Percentiles rank a stretch among this genome's conserved stretches.
Conservation (phyloP, 148 eudicot genomes). For the Vaccinium myrtillus region DNA sequence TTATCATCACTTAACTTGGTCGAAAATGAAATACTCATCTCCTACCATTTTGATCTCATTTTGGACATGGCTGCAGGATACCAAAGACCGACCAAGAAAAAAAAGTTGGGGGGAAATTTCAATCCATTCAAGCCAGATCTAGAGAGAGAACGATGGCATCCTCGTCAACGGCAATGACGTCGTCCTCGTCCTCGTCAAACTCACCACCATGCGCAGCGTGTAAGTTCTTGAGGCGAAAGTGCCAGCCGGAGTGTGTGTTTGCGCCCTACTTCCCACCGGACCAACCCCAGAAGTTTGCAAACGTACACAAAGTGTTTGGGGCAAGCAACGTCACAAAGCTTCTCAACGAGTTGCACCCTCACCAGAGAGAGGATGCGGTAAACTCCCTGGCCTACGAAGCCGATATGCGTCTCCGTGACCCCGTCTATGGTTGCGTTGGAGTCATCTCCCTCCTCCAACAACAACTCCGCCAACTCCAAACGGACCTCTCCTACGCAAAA, state of each 20-base stretch:
- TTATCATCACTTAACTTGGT: too few species aligned
- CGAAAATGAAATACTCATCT: neutral
- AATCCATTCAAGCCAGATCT: neutral
- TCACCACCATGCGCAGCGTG: slow-evolving; percentile 99
- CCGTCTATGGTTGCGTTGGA: slow-evolving; percentile 86
- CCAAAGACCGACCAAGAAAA: neutral
- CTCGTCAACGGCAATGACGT: slow-evolving; percentile 35
- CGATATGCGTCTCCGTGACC: slow-evolving; percentile 87
- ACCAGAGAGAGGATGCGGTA: slow-evolving; percentile 86
- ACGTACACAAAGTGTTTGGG: slow-evolving; percentile 82
- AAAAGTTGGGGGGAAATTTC: neutral
- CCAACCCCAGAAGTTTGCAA: slow-evolving; percentile 81
- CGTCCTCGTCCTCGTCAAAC: slow-evolving; percentile 49
- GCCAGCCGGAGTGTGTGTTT: slow-evolving; percentile 81
- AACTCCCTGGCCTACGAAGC: slow-evolving; percentile 85
- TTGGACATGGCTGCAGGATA: neutral
- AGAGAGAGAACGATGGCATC: slow-evolving; percentile 39
- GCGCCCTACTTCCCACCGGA: slow-evolving; percentile 91
- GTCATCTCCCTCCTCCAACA: slow-evolving; percentile 85
- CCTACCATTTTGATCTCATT: neutral
- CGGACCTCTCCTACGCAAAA: slow-evolving; percentile 65
- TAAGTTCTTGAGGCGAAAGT: slow-evolving; percentile 75
- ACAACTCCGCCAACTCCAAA: slow-evolving; percentile 80
- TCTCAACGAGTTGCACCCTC: slow-evolving; percentile 76
- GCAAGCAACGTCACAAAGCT: slow-evolving; percentile 87